Evolutionary conservation across 179 eudicot genomes (phyloP), one percentile per base, ranked within the genome.

Genomic region (Monotropa hypopitys): DNA sequence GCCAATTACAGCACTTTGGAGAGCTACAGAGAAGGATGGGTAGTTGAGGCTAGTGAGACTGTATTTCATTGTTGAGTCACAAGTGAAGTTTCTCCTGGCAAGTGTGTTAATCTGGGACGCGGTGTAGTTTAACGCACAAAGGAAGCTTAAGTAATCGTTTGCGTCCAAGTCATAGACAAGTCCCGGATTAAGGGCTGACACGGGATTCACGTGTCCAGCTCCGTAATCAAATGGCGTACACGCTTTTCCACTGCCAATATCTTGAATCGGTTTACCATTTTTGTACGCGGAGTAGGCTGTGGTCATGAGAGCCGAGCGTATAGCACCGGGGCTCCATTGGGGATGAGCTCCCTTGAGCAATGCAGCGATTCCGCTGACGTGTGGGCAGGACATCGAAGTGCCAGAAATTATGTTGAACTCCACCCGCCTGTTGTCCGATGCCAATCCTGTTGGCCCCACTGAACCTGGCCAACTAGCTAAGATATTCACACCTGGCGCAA

Each of bases 321-420:
- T 88, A 0, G 94, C 97, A 0, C 91, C 97, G 3, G 98, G 97
- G 76, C 89, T 89, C 98, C 98, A 93, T 0, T 91, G 89, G 0
- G 91, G 91, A 59, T 87, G 98, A 0, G 87, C 91, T 0, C 84
- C 94, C 76, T 91, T 93, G 1, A 93, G 73, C 32, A 93, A 70
- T 42, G 94, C 98, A 5, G 98, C 94, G 1, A 93, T 86, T 63
- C 98, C 98, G 56, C 97, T 91, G 21, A 93, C 89, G 32, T 93
- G 98, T 3, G 98, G 98, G 77, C 98, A 93, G 0, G 98, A 91
- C 98, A 93, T 93, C 0, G 98, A 93, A 0, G 98, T 93, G 15
- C 98, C 98, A 0, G 98, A 93, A 13, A 91, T 90, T 3, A 93
- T 93, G 83, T 93, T 93, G 77, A 88, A 93, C 56, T 68, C 84